Evolutionary conservation across 2,329 filamentous ascomycete genomes (phyloP).

Genomic region (Fusarium vanettenii): DNA sequence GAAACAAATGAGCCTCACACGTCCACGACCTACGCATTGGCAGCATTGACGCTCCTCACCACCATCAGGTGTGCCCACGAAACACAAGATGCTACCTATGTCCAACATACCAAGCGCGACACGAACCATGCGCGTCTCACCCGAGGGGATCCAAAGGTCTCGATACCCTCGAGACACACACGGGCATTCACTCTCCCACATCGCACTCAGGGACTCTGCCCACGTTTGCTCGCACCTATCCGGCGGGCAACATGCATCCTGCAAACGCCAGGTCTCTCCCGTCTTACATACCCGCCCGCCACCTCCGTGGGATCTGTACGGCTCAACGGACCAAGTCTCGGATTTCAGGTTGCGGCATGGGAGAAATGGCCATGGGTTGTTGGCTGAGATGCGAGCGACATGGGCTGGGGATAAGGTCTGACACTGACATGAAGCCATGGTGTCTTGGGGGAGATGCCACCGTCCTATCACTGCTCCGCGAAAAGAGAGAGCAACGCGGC

Average conservation of each 20-base stretch:
- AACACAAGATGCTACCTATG: slow-evolving; percentile 23
- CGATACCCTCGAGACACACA: slow-evolving; percentile 20
- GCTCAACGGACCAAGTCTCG: slow-evolving; percentile 19
- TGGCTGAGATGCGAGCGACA: slow-evolving; percentile 3
- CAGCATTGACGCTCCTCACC: neutral
- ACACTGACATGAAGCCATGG: slow-evolving; percentile 22
- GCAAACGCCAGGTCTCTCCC: slow-evolving; percentile 31
- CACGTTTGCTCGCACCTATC: slow-evolving; percentile 8
- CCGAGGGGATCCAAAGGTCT: slow-evolving; percentile 22
- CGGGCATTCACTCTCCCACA: neutral
- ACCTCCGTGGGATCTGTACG: slow-evolving; percentile 12
- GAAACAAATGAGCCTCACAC: slow-evolving; percentile 1
- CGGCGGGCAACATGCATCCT: slow-evolving; percentile 1
- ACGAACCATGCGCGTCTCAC: slow-evolving; percentile 35
- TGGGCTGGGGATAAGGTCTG: slow-evolving; percentile 8
- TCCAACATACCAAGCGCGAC: slow-evolving; percentile 17
- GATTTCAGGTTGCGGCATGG: neutral
- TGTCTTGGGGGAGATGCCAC: slow-evolving; percentile 5
- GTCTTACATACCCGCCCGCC: slow-evolving; percentile 34
- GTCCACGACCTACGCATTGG: neutral
- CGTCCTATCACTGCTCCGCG: neutral
- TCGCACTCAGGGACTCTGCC: neutral
- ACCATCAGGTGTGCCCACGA: neutral
- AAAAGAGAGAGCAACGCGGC: slow-evolving; percentile 5
- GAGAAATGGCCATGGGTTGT: neutral